Conservation (phyloP, 1,284 basidiomycete genomes). For the Apiotrichum brassicae region DNA sequence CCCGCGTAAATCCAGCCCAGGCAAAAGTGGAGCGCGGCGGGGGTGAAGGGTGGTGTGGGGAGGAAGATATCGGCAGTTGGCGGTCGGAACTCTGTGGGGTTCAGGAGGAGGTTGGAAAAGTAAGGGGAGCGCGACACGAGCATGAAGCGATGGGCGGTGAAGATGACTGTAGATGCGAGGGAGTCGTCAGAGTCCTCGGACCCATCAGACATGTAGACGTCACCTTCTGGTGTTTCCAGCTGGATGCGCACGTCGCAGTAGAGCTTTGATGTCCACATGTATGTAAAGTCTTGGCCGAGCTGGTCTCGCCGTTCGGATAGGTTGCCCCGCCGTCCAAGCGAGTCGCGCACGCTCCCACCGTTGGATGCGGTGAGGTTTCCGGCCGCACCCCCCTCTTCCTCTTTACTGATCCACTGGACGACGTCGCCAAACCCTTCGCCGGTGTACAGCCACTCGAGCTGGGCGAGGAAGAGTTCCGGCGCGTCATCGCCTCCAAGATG, state of each 20-base stretch:
- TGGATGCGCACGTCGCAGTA: slow-evolving; percentile 83
- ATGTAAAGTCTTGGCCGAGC: slow-evolving; percentile 77
- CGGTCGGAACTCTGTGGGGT: slow-evolving; percentile 31
- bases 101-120: slow-evolving; percentile 57
- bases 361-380: neutral
- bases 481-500: slow-evolving; percentile 63
- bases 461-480: slow-evolving; percentile 69
- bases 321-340: slow-evolving; percentile 28
- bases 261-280: slow-evolving; percentile 89
- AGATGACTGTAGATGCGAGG: slow-evolving; percentile 58
- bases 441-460: slow-evolving; percentile 59
- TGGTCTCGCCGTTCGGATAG: slow-evolving; percentile 69
- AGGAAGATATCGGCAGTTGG: slow-evolving; percentile 58
- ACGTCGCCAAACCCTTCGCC: slow-evolving; percentile 67
- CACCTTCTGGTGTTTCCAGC: slow-evolving; percentile 52
- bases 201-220: slow-evolving; percentile 18
- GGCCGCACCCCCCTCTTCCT: slow-evolving; percentile 52
- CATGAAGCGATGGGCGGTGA: slow-evolving; percentile 88
- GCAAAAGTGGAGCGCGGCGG: slow-evolving; percentile 87
- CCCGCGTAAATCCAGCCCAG: slow-evolving; percentile 81
- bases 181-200: slow-evolving; percentile 34
- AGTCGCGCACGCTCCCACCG: slow-evolving; percentile 24
- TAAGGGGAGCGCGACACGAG: slow-evolving; percentile 83
- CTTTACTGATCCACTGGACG: slow-evolving; percentile 75
- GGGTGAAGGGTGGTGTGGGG: slow-evolving; percentile 89